These are phyloP conservation scores for Elymus sibiricus DNA, from an alignment of 176 grass and related monocot species.

Conservation along the genomic window DNA sequence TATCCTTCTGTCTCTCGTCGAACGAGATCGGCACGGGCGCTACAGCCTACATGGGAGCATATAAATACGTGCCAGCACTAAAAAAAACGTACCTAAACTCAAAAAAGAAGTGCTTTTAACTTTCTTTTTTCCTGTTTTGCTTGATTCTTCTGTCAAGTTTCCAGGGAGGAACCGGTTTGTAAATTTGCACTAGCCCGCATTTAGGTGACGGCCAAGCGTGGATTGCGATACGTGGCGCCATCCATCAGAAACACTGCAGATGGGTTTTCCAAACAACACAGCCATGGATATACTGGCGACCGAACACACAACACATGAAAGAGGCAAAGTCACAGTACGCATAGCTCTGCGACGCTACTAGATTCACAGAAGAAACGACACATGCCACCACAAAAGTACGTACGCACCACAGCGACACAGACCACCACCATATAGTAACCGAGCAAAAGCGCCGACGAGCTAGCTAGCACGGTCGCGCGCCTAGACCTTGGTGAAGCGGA, in stretches of 20 bases:
- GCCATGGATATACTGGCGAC: not conserved
- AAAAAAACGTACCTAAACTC: no score
- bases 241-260: no score
- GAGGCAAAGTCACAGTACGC: not conserved
- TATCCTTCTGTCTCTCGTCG: no score
- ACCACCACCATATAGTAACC: not conserved
- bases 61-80: no score
- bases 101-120: no score
- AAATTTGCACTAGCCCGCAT: not conserved
- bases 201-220: not conserved
- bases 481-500: conserved; percentile 81
- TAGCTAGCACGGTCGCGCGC: not conserved
- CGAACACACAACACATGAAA: not conserved
- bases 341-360: not conserved
- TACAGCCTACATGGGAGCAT: no score
- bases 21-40: no score
- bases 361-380: not conserved
- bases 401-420: not conserved
- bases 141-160: no score
- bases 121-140: no score
- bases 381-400: not conserved
- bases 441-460: not conserved
- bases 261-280: no score
- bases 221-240: no score
- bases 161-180: no score